Conservation (phyloP, 1,139 yeast genomes). For the Kluyveromyces marxianus region DNA sequence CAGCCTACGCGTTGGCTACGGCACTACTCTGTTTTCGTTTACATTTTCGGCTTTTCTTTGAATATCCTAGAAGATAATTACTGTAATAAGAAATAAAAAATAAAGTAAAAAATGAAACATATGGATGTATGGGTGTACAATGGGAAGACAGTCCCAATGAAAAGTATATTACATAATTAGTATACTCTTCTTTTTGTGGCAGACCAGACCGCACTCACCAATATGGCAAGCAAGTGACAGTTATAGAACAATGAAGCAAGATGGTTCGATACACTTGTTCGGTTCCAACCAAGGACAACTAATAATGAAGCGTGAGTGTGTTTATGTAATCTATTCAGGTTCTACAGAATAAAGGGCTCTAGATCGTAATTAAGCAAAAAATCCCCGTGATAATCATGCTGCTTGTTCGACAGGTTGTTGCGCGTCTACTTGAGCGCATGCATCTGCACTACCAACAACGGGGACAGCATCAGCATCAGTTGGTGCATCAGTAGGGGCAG, state of each 20-base stretch:
- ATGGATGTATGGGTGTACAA: background rate
- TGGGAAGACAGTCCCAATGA: background rate
- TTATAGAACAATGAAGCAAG: too few relatives aligned
- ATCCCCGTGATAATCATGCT: background rate
- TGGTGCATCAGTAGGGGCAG: background rate
- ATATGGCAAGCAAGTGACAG: too few relatives aligned
- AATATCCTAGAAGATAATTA: background rate
- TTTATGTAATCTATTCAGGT: too few relatives aligned
- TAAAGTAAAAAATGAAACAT: too few relatives aligned
- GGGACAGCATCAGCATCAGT: background rate
- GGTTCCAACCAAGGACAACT: too few relatives aligned
- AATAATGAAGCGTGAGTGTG: too few relatives aligned
- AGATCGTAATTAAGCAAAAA: background rate
- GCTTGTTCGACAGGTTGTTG: slow-evolving; percentile 2
- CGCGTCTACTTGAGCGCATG: background rate
- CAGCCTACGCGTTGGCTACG: too few relatives aligned
- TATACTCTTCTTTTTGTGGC: too few relatives aligned
- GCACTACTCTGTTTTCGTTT: too few relatives aligned
- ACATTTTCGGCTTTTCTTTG: background rate
- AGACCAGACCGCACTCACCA: too few relatives aligned
- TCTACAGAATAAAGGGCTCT: background rate
- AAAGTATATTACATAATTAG: too few relatives aligned
- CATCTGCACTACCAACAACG: background rate
- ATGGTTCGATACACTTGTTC: too few relatives aligned
- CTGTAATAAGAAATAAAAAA: background rate